Percentiles rank a stretch among this genome's conserved stretches.
Evolutionary conservation across 257 asterid species (phyloP).

Genomic region (Rubia yunnanensis): DNA sequence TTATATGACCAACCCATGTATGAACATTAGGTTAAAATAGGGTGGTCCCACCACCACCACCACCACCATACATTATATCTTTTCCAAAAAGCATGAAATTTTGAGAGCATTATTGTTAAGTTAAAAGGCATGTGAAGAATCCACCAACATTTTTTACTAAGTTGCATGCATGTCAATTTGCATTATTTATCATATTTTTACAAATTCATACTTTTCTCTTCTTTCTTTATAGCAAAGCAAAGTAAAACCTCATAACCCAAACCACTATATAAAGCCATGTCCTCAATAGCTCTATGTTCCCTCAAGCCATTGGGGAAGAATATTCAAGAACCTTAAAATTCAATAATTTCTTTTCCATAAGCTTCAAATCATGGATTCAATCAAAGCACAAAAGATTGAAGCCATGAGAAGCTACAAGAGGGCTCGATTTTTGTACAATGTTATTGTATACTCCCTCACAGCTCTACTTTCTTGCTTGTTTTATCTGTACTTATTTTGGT

Average conservation of each 20-base stretch:
- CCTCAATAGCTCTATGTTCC: slow-evolving; percentile 4
- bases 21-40: not conserved
- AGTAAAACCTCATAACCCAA: not conserved
- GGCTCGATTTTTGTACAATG: slow-evolving; percentile 30
- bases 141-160: not conserved
- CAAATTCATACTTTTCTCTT: not conserved
- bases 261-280: slow-evolving; percentile 5
- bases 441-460: slow-evolving; percentile 46
- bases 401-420: slow-evolving; percentile 36
- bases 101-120: not conserved
- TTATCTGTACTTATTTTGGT: slow-evolving; percentile 13
- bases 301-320: not conserved
- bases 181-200: not conserved
- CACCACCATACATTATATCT: not conserved
- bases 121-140: not conserved
- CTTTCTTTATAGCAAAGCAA: slow-evolving; percentile 3
- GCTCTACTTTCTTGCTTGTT: slow-evolving; percentile 18
- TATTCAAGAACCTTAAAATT: not conserved
- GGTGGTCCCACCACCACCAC: slow-evolving; percentile 4
- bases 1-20: not conserved
- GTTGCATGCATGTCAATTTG: not conserved
- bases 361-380: slow-evolving; percentile 28
- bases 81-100: not conserved
- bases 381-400: slow-evolving; percentile 23
- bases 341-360: not conserved